Evolutionary conservation across 2,329 filamentous ascomycete species (phyloP).

Genomic region (Escovopsis sp.): DNA sequence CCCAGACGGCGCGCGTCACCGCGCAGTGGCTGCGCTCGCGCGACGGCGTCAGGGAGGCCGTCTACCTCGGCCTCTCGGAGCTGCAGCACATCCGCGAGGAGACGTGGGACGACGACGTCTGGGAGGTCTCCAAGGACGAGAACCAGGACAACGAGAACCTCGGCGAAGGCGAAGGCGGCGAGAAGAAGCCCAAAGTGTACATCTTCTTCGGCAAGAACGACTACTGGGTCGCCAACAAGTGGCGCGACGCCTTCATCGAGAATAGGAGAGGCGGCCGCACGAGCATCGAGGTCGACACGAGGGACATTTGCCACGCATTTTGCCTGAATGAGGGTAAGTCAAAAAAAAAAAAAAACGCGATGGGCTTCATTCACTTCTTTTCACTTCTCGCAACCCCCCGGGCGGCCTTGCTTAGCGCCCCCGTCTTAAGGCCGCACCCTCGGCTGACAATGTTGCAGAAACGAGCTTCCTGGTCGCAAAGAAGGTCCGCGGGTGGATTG

Average conservation of each 20-base stretch:
- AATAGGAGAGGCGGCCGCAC: slow-evolving; percentile 26
- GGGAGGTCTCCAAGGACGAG: slow-evolving; percentile 25
- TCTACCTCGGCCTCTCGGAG: slow-evolving; percentile 46
- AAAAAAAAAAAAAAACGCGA: no score
- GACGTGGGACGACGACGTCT: slow-evolving; percentile 43
- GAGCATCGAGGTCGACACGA: slow-evolving; percentile 39
- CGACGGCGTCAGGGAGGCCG: slow-evolving; percentile 44
- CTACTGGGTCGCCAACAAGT: slow-evolving; percentile 45
- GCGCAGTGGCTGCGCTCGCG: slow-evolving; percentile 38
- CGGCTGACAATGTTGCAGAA: slow-evolving; percentile 8
- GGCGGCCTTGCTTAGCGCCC: no score
- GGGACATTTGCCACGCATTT: slow-evolving; percentile 44
- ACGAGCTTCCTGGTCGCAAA: slow-evolving; percentile 16
- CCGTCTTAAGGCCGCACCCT: not conserved
- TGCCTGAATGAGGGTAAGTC: slow-evolving; percentile 29
- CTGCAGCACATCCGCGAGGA: slow-evolving; percentile 44
- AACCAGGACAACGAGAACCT: slow-evolving; percentile 2
- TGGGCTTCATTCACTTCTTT: not conserved
- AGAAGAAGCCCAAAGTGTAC: slow-evolving; percentile 33
- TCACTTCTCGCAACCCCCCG: no score
- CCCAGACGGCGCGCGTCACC: slow-evolving; percentile 34
- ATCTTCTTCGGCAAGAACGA: slow-evolving; percentile 46
- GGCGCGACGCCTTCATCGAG: slow-evolving; percentile 41
- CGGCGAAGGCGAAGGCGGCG: not conserved
- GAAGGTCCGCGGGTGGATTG: slow-evolving; percentile 16